Conservation (phyloP, 2,329 filamentous ascomycete genomes). For the Daldinia eschscholtzii region DNA sequence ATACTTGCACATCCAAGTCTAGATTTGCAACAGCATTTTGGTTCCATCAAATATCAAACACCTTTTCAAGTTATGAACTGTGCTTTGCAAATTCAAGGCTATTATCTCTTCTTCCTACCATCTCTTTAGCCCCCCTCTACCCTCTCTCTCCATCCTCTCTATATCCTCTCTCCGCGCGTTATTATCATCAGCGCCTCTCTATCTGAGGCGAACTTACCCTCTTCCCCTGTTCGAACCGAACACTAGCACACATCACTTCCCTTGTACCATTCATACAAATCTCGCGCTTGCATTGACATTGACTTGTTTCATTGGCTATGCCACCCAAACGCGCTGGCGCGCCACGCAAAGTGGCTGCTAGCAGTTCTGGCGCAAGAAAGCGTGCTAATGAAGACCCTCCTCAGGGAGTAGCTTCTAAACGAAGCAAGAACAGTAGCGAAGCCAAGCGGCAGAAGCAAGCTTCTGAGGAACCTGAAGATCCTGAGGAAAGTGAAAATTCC, state of each 20-base stretch:
- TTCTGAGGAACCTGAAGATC: background rate
- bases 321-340: slow-evolving; percentile 2
- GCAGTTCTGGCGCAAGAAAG: background rate
- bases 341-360: slow-evolving; percentile 1
- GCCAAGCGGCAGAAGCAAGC: slow-evolving; percentile 1
- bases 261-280: background rate
- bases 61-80: background rate
- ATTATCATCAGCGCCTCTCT: background rate
- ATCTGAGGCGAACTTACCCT: background rate
- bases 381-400: background rate
- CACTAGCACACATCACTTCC: background rate
- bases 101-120: background rate
- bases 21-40: slow-evolving; percentile 11
- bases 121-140: background rate
- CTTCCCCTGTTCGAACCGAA: background rate
- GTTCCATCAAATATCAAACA: background rate
- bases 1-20: slow-evolving; percentile 1
- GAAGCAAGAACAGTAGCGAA: background rate
- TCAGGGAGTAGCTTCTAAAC: background rate
- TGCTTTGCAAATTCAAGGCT: slow-evolving; percentile 8
- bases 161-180: background rate
- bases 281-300: background rate
- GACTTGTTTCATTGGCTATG: slow-evolving; percentile 15
- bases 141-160: background rate
- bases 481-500: background rate